These are phyloP conservation scores for Euphrasia confusa DNA, from an alignment of 257 asterid species.

Conservation along the genomic window DNA sequence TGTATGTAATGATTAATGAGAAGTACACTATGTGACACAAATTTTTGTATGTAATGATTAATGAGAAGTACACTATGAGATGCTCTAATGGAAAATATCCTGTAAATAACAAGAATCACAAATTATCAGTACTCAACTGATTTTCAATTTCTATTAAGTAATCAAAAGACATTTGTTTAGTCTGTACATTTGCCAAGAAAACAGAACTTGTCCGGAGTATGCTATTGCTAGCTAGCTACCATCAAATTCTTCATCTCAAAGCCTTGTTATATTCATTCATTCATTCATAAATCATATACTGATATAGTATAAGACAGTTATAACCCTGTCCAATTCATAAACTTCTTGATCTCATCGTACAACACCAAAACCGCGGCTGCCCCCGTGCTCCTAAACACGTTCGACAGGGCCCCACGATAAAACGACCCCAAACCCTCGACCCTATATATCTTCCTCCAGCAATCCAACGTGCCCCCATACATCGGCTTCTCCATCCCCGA, in stretches of 20 bases:
- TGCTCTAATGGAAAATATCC: no score
- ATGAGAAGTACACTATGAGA: no score
- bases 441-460: conserved; percentile 75
- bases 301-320: conserved; percentile 22
- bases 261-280: neutral
- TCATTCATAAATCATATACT: neutral
- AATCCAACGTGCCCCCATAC: conserved; percentile 64
- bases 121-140: no score
- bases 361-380: conserved; percentile 92
- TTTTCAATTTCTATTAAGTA: no score
- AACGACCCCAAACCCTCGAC: conserved; percentile 70
- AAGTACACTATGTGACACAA: no score
- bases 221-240: neutral
- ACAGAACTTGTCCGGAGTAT: no score
- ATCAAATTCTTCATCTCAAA: no score
- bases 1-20: no score
- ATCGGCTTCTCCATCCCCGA: conserved; percentile 71
- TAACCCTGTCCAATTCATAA: conserved; percentile 87
- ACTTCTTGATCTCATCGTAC: conserved; percentile 84
- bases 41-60: no score
- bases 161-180: no score
- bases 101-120: no score
- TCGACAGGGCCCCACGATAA: conserved; percentile 92
- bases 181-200: no score
- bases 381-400: conserved; percentile 88